Conservation (phyloP, 768 basidiomycete species). For the Tricholoma terreum region DNA sequence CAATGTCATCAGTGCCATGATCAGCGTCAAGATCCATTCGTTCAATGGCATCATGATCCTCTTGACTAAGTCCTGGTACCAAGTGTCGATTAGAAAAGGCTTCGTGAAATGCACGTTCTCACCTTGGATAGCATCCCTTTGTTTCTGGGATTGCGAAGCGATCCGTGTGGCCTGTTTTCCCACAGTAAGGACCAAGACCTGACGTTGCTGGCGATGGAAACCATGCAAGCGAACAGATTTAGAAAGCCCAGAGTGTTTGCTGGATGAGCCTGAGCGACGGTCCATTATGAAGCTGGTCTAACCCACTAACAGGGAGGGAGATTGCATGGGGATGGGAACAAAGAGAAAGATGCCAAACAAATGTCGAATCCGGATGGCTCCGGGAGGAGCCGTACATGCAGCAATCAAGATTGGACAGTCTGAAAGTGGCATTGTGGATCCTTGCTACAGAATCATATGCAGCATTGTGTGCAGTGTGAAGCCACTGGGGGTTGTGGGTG, state of each 20-base stretch:
- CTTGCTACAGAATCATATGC: too few relatives aligned
- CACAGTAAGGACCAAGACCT: background rate
- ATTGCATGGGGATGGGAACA: too few relatives aligned
- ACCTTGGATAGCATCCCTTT: background rate
- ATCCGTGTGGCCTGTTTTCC: background rate
- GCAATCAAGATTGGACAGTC: too few relatives aligned
- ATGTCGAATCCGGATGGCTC: too few relatives aligned
- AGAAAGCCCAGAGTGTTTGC: background rate
- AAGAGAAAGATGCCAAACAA: too few relatives aligned
- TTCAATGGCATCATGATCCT: background rate
- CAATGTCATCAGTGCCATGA: constrained; percentile 1
- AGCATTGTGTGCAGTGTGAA: too few relatives aligned
- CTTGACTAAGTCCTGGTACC: background rate
- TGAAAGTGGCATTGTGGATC: too few relatives aligned
- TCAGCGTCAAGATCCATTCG: constrained; percentile 6
- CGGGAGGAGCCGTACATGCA: too few relatives aligned
- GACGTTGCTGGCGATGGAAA: background rate
- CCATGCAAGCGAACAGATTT: background rate
- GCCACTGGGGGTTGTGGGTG: too few relatives aligned
- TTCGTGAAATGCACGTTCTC: background rate
- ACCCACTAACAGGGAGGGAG: background rate
- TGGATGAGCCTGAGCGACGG: background rate
- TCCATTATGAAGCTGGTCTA: background rate
- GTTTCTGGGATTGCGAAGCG: background rate
- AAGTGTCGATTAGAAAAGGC: background rate